Evolutionary conservation across 2,329 filamentous ascomycete species (phyloP).

Genomic region (Sclerotiophoma versabilis): DNA sequence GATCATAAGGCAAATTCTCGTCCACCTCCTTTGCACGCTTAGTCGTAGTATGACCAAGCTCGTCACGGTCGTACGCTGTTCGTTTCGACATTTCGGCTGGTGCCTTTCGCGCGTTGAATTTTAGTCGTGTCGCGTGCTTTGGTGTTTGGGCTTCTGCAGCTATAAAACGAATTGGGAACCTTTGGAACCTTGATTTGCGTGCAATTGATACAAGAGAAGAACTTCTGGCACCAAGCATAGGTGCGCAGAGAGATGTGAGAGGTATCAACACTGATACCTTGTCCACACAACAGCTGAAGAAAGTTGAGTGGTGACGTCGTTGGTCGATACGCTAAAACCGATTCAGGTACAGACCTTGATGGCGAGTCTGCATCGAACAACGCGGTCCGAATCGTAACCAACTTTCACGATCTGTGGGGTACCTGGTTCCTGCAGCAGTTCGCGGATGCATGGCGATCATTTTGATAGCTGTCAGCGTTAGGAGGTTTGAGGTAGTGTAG

Average conservation of each 20-base stretch:
- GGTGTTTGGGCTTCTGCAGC: conserved; percentile 4
- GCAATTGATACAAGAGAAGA: background rate
- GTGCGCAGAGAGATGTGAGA: background rate
- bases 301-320: conserved; percentile 36
- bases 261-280: background rate
- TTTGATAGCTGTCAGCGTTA: conserved; percentile 2
- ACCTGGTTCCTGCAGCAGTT: conserved; percentile 26
- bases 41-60: conserved; percentile 53
- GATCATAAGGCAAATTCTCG: conserved; percentile 52
- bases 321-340: conserved; percentile 26
- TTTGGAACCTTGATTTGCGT: background rate
- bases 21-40: conserved; percentile 61
- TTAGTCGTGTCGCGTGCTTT: conserved; percentile 23
- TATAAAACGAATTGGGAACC: background rate
- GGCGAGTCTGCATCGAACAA: conserved; percentile 22
- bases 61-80: conserved; percentile 40
- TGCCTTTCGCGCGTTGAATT: conserved; percentile 14
- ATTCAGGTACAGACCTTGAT: conserved; percentile 30
- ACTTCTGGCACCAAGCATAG: conserved; percentile 23
- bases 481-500: background rate
- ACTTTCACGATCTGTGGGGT: conserved; percentile 23
- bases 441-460: conserved; percentile 18
- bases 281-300: conserved; percentile 8
- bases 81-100: conserved; percentile 38
- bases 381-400: conserved; percentile 20